A percentile compares a stretch with the other conserved stretches of the same genome.
Evolutionary conservation across 2,329 filamentous ascomycete species (phyloP).

Genomic region (Ophiognomonia clavigignenti-juglandacearum): DNA sequence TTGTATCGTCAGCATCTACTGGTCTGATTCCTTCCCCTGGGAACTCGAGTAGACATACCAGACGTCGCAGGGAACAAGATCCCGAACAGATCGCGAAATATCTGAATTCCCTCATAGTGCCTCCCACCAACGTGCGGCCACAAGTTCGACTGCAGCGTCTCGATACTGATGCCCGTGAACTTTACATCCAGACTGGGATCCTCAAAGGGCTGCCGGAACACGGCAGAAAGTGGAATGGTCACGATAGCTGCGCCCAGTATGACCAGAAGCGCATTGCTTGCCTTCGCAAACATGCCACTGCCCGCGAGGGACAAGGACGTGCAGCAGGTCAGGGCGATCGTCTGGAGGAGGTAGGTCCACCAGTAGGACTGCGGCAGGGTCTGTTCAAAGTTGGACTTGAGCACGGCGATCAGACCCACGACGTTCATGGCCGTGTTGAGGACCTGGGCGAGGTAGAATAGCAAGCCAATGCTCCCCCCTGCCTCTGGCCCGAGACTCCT

Average conservation of each 20-base stretch:
- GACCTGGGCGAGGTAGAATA: conserved; percentile 87
- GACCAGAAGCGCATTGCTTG: conserved; percentile 70
- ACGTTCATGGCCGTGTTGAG: conserved; percentile 86
- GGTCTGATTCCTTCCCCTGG: background rate
- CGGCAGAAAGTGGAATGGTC: conserved; percentile 76
- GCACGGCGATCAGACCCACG: conserved; percentile 78
- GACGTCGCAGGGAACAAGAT: conserved; percentile 75
- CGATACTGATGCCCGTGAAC: conserved; percentile 71
- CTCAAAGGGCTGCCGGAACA: conserved; percentile 63
- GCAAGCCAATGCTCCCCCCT: conserved; percentile 79
- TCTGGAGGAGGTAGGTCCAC: conserved; percentile 73
- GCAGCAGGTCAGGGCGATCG: conserved; percentile 64
- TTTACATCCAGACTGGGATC: conserved; percentile 58
- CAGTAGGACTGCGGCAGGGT: conserved; percentile 68
- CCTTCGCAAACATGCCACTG: conserved; percentile 73
- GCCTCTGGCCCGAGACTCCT: conserved; percentile 83
- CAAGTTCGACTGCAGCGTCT: conserved; percentile 70
- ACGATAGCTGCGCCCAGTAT: conserved; percentile 69
- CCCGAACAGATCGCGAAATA: conserved; percentile 77
- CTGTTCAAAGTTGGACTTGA: conserved; percentile 68
- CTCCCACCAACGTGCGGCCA: conserved; percentile 63
- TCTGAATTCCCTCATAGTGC: conserved; percentile 58
- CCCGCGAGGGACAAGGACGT: conserved; percentile 74
- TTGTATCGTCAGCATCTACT: conserved; percentile 45
- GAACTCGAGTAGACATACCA: background rate